A percentile compares a stretch with the other conserved stretches of the same genome.
Conservation (phyloP, 2,329 filamentous ascomycete species). For the Phialophora expanda region DNA sequence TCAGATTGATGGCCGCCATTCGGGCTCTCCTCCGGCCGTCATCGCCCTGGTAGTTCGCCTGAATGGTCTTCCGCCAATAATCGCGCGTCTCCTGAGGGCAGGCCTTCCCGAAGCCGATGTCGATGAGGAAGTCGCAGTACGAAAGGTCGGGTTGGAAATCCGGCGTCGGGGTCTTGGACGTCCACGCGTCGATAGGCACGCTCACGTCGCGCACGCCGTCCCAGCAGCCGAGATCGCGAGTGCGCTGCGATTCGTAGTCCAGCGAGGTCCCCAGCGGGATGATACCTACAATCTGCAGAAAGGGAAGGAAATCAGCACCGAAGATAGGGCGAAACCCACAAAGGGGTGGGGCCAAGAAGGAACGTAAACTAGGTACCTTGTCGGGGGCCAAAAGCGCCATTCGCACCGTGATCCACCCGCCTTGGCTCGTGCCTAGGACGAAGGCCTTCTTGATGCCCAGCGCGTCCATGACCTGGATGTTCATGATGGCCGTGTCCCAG, state of each 20-base stretch:
- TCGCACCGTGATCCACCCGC: constrained; percentile 58
- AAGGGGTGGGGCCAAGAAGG: no score
- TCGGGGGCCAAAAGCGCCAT: constrained; percentile 60
- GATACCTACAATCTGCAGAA: constrained; percentile 56
- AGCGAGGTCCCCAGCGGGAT: constrained; percentile 60
- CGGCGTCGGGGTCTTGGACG: constrained; percentile 46
- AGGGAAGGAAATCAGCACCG: background rate
- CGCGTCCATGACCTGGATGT: constrained; percentile 41
- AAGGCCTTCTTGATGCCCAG: constrained; percentile 40
- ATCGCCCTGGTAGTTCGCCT: constrained; percentile 56
- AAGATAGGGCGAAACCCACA: no score
- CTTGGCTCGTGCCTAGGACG: constrained; percentile 58
- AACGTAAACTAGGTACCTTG: constrained; percentile 39
- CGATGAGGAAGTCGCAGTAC: constrained; percentile 54
- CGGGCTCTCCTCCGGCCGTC: constrained; percentile 54
- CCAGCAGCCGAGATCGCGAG: constrained; percentile 56
- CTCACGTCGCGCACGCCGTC: constrained; percentile 47
- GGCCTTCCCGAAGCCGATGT: constrained; percentile 55
- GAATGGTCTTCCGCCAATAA: constrained; percentile 54
- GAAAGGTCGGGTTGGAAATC: constrained; percentile 51
- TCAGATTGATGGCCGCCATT: constrained; percentile 58
- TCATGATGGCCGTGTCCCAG: constrained; percentile 61
- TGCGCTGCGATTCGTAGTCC: constrained; percentile 55
- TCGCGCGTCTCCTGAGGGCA: constrained; percentile 46
- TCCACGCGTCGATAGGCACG: constrained; percentile 49